A percentile compares a stretch with the other conserved stretches of the same genome.
Conservation (phyloP, 768 basidiomycete species). For the Tulasnella sp. region DNA sequence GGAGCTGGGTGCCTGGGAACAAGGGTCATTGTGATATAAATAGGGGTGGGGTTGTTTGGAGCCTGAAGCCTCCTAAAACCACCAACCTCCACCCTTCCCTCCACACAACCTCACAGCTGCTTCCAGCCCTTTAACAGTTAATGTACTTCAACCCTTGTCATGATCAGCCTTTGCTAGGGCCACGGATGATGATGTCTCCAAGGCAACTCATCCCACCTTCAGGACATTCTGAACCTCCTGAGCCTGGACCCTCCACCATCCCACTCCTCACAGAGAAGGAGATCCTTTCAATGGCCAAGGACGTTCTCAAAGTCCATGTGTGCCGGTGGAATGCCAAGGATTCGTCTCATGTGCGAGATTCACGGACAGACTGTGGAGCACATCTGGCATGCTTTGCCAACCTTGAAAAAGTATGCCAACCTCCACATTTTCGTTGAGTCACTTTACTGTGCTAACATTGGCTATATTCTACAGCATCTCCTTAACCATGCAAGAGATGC, state of each 20-base stretch:
- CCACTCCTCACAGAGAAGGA: neutral
- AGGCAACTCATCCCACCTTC: neutral
- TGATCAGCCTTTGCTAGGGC: neutral
- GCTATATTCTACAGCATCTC: neutral
- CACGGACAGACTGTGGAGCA: neutral
- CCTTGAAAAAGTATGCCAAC: neutral
- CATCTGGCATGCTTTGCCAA: neutral
- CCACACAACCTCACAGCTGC: neutral
- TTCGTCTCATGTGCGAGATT: neutral
- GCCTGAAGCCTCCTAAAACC: neutral
- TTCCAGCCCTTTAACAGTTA: too few species aligned
- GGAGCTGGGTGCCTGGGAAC: neutral
- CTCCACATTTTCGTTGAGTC: neutral
- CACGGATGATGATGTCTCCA: neutral
- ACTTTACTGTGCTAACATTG: neutral
- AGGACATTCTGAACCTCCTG: neutral
- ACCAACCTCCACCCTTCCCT: neutral
- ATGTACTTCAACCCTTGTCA: neutral
- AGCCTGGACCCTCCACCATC: neutral
- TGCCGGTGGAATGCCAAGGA: neutral
- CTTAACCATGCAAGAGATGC: neutral
- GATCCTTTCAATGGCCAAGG: neutral
- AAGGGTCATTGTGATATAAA: neutral
- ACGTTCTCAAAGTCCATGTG: neutral
- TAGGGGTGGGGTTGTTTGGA: neutral